These are phyloP conservation scores for Pisolithus thermaeus DNA, from an alignment of 1,284 basidiomycete species.

Conservation along the genomic window DNA sequence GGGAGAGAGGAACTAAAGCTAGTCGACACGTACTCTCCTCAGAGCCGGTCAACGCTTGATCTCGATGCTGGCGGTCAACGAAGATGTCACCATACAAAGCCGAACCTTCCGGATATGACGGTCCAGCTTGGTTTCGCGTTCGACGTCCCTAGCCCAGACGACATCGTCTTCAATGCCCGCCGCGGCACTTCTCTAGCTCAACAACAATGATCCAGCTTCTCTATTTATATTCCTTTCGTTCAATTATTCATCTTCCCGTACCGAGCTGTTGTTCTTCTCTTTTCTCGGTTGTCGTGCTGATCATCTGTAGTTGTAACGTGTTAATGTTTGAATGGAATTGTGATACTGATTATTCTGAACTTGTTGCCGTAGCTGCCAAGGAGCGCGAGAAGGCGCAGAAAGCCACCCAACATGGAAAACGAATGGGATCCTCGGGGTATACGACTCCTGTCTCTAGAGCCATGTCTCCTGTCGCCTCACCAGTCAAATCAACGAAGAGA, in stretches of 20 bases:
- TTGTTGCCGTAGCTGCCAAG: constrained; percentile 56
- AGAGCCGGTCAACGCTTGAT: constrained; percentile 28
- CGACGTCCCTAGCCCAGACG: constrained; percentile 83
- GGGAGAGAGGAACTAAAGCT: constrained; percentile 28
- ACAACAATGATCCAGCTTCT: constrained; percentile 27
- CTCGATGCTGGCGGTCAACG: constrained; percentile 8
- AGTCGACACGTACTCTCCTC: constrained; percentile 26
- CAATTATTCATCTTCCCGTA: constrained; percentile 10
- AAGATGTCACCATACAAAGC: constrained; percentile 7
- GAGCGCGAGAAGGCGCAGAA: constrained; percentile 72
- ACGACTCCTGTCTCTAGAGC: constrained; percentile 37
- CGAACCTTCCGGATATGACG: constrained; percentile 19
- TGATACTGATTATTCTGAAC: constrained; percentile 38
- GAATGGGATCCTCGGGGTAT: constrained; percentile 24
- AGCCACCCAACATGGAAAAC: constrained; percentile 41
- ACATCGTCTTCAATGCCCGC: constrained; percentile 75
- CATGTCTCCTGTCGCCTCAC: constrained; percentile 34
- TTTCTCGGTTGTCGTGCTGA: constrained; percentile 19
- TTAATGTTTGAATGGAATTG: constrained; percentile 31
- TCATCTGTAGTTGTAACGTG: constrained; percentile 34
- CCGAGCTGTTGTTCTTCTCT: constrained; percentile 25
- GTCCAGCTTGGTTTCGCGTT: constrained; percentile 52
- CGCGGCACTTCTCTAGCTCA: constrained; percentile 61
- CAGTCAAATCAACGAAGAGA: constrained; percentile 28
- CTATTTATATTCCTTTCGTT: constrained; percentile 24